phyloP scores from a whole-genome alignment of 495 filamentous ascomycete genomes.

The Penicillium waksmanii region DNA sequence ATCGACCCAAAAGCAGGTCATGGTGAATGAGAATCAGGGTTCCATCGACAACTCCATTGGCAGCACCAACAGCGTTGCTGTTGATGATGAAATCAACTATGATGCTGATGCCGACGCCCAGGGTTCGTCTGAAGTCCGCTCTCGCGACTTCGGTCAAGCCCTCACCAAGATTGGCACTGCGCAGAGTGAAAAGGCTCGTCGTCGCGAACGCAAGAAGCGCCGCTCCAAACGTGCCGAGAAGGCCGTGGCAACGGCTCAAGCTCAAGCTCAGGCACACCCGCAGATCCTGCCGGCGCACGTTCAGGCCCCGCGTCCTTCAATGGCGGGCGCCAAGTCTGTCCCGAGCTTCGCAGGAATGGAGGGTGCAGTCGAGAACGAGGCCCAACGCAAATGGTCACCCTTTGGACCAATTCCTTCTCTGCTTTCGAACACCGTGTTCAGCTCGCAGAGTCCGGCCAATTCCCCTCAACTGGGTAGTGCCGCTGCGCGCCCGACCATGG shows the following conservation, averaged over 20 bases:
- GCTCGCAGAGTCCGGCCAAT: conserved; percentile 38
- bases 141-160: conserved; percentile 39
- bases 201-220: conserved; percentile 39
- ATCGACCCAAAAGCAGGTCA: conserved; percentile 29
- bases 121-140: conserved; percentile 26
- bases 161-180: conserved; percentile 17
- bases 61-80: conserved; percentile 43
- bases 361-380: conserved; percentile 21
- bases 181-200: conserved; percentile 25
- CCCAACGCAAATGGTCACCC: conserved; percentile 31
- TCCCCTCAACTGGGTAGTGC: conserved; percentile 47
- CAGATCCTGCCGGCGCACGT: conserved; percentile 1
- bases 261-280: conserved; percentile 1
- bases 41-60: conserved; percentile 35
- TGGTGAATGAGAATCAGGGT: conserved; percentile 30
- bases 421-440: conserved; percentile 70
- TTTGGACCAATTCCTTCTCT: conserved; percentile 62
- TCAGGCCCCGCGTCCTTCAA: conserved; percentile 4
- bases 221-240: conserved; percentile 20
- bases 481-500: conserved; percentile 55
- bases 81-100: conserved; percentile 37
- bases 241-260: conserved; percentile 1
- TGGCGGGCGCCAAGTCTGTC: conserved; percentile 23
- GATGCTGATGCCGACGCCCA: conserved; percentile 32
- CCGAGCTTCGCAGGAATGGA: conserved; percentile 20